Evolutionary conservation across 2,329 filamentous ascomycete genomes (phyloP).

Genomic region (Phialophora verrucosa): DNA sequence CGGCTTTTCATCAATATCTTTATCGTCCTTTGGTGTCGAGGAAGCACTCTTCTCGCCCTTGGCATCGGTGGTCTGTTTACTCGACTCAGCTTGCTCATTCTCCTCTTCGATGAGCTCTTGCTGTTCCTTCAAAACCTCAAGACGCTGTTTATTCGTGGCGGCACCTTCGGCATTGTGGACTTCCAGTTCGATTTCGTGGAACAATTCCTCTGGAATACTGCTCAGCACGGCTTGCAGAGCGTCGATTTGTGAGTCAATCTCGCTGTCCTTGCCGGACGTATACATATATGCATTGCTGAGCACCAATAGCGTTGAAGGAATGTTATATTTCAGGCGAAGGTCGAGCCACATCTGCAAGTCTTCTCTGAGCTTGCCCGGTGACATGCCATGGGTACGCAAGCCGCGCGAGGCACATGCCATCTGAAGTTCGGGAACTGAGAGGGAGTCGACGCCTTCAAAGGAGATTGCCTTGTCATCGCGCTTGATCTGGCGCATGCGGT

Average conservation of each 20-base stretch:
- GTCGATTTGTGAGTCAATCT: constrained; percentile 88
- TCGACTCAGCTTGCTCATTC: constrained; percentile 85
- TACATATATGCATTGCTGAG: constrained; percentile 99
- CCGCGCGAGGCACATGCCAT: constrained; percentile 89
- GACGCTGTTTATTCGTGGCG: constrained; percentile 97
- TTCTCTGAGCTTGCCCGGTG: constrained; percentile 82
- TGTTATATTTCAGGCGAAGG: constrained; percentile 86
- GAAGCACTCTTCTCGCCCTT: constrained; percentile 53
- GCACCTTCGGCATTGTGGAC: constrained; percentile 96
- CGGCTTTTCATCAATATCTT: constrained; percentile 93
- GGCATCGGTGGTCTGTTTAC: constrained; percentile 55
- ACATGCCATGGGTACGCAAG: constrained; percentile 89
- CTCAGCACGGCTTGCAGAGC: constrained; percentile 90
- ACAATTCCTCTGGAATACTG: constrained; percentile 94
- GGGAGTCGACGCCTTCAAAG: constrained; percentile 88
- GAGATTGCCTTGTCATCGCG: constrained; percentile 93
- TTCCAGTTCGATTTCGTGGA: constrained; percentile 99
- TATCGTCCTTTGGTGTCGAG: constrained; percentile 70
- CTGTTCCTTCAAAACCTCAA: constrained; percentile 97
- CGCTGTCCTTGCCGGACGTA: constrained; percentile 79
- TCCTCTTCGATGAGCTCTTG: constrained; percentile 98
- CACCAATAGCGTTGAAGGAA: constrained; percentile 94
- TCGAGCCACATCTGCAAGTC: constrained; percentile 95
- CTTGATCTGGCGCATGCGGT: constrained; percentile 99
- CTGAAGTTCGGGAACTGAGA: constrained; percentile 93